phyloP scores from a whole-genome alignment of 345 rosid species.

The Clarkia xantiana region DNA sequence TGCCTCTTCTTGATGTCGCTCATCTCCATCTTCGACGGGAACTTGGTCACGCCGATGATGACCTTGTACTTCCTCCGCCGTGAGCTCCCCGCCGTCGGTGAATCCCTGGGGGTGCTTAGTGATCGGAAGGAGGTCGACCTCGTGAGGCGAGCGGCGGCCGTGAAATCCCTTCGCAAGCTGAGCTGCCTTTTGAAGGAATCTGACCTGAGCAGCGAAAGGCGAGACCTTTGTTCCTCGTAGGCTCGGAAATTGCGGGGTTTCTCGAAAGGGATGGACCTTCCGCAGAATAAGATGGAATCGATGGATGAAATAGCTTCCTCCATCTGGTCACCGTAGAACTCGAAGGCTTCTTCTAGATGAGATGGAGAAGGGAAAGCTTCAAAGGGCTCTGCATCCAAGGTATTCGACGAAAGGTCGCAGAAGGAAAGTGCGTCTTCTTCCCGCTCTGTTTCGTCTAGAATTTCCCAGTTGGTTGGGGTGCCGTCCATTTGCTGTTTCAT shows the following conservation, averaged over 20 bases:
- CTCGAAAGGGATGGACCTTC: constrained; percentile 5
- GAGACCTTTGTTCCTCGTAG: background rate
- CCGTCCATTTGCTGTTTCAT: background rate
- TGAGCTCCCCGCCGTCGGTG: constrained; percentile 2
- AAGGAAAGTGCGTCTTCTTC: constrained; percentile 19
- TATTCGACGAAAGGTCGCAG: constrained; percentile 10
- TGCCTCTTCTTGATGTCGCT: constrained; percentile 32
- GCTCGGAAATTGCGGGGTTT: background rate
- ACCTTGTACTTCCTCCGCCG: constrained; percentile 12
- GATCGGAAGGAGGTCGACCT: constrained; percentile 4
- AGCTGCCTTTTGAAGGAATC: constrained; percentile 2
- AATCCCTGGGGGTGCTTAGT: background rate
- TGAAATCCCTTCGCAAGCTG: constrained; percentile 2
- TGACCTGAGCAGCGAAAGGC: background rate
- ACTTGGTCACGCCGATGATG: constrained; percentile 20
- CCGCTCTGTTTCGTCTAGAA: background rate
- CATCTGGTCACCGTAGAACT: constrained; percentile 11
- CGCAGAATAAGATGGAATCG: constrained; percentile 12
- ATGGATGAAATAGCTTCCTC: background rate
- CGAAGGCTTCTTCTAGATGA: constrained; percentile 9
- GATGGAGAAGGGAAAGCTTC: constrained; percentile 9
- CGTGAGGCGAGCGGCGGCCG: background rate
- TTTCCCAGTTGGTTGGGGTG: constrained; percentile 1
- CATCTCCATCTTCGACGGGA: constrained; percentile 24
- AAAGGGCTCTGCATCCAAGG: constrained; percentile 4